phyloP scores from a whole-genome alignment of 2,329 filamentous ascomycete species.

The Colletotrichum somersetense region DNA sequence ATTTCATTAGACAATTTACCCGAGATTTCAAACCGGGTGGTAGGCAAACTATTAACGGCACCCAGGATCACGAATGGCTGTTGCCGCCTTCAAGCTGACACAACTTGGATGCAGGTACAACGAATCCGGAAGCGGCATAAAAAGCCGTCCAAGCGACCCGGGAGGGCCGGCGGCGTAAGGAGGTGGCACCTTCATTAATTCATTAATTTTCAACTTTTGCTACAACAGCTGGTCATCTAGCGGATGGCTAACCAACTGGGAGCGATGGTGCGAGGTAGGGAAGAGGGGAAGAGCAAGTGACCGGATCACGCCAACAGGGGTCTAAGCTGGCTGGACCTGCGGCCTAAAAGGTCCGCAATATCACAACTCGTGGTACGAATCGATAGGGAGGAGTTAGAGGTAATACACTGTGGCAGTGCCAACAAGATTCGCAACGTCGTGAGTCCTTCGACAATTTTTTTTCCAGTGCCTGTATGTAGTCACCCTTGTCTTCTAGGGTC shows the following conservation, averaged over 20 bases:
- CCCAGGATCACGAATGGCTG: background rate
- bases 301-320: background rate
- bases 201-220: background rate
- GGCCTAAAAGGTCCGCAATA: conserved; percentile 4
- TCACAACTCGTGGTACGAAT: background rate
- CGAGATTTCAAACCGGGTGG: background rate
- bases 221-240: background rate
- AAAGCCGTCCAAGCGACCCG: background rate
- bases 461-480: background rate
- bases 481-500: background rate
- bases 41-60: background rate
- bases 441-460: too few relatives aligned
- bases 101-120: conserved; percentile 5
- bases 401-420: background rate
- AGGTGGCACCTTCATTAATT: background rate
- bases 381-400: conserved; percentile 2
- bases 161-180: background rate
- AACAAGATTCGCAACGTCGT: too few relatives aligned
- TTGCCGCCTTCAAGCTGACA: background rate
- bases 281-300: too few relatives aligned
- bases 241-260: background rate
- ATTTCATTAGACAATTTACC: background rate
- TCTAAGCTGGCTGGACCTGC: background rate
- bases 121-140: too few relatives aligned
- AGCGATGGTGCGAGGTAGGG: background rate